phyloP scores from a whole-genome alignment of 2,329 filamentous ascomycete genomes.

The Cadophora sp. region DNA sequence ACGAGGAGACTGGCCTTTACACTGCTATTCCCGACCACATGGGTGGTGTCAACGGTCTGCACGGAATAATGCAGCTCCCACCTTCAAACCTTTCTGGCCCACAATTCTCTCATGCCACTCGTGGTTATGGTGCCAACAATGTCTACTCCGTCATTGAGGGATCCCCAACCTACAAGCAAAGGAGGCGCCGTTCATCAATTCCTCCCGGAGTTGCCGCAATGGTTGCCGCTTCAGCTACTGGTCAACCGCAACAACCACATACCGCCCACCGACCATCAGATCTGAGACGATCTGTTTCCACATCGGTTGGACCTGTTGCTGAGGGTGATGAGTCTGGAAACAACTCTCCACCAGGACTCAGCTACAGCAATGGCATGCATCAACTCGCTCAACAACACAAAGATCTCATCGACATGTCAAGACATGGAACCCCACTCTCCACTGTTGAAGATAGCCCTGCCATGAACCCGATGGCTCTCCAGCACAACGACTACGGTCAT shows the following conservation, averaged over 20 bases:
- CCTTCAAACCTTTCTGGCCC: constrained; percentile 82
- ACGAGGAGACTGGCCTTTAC: constrained; percentile 96
- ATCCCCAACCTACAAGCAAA: constrained; percentile 98
- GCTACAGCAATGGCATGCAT: constrained; percentile 73
- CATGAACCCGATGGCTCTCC: constrained; percentile 72
- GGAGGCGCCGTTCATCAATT: constrained; percentile 90
- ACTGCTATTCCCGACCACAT: constrained; percentile 91
- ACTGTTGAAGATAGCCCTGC: constrained; percentile 83
- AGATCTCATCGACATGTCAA: constrained; percentile 82
- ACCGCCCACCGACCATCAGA: constrained; percentile 84
- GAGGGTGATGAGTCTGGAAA: constrained; percentile 81
- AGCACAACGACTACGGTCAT: constrained; percentile 72
- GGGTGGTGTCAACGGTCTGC: constrained; percentile 73
- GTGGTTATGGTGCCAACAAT: constrained; percentile 73
- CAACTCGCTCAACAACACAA: constrained; percentile 74
- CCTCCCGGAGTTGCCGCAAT: constrained; percentile 77
- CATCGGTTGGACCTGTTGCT: constrained; percentile 80
- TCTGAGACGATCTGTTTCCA: constrained; percentile 87
- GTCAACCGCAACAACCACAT: constrained; percentile 59
- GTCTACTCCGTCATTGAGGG: constrained; percentile 97
- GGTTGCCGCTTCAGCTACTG: constrained; percentile 64
- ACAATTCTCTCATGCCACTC: constrained; percentile 76
- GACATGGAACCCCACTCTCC: constrained; percentile 88
- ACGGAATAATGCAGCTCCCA: constrained; percentile 89
- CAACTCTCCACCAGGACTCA: constrained; percentile 79